Conservation (phyloP, 257 asterid species). For the Nicotiana obtusifolia region DNA sequence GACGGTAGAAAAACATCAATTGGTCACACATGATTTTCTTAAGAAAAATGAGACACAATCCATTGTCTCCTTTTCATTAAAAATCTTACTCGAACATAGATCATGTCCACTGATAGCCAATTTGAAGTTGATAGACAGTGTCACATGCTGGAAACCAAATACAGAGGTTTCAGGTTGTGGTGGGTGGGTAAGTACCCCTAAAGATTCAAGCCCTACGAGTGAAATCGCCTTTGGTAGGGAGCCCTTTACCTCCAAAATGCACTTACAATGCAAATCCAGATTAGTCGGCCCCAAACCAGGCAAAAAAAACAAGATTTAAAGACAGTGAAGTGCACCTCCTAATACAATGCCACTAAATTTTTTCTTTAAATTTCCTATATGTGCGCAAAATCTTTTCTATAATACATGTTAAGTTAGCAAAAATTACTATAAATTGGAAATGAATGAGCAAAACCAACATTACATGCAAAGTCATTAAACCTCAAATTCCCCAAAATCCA, state of each 20-base stretch:
- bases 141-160: constrained; percentile 13
- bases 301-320: too few relatives aligned
- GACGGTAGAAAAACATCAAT: not conserved
- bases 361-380: not conserved
- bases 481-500: not conserved
- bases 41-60: not conserved
- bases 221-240: too few relatives aligned
- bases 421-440: not conserved
- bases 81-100: constrained; percentile 70
- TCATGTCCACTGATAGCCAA: constrained; percentile 33
- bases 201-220: too few relatives aligned
- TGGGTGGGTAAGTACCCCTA: too few relatives aligned
- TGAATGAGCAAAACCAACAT: not conserved
- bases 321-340: not conserved
- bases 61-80: not conserved
- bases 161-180: too few relatives aligned
- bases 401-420: not conserved
- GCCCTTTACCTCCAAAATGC: too few relatives aligned
- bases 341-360: not conserved
- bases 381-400: not conserved
- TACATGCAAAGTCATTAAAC: not conserved
- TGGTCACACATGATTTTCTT: not conserved
- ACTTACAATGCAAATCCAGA: too few relatives aligned
- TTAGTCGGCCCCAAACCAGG: too few relatives aligned
- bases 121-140: constrained; percentile 19